These are phyloP conservation scores for Actinomucor elegans DNA, from an alignment of 371 early-diverging fungal genomes.

Conservation along the genomic window DNA sequence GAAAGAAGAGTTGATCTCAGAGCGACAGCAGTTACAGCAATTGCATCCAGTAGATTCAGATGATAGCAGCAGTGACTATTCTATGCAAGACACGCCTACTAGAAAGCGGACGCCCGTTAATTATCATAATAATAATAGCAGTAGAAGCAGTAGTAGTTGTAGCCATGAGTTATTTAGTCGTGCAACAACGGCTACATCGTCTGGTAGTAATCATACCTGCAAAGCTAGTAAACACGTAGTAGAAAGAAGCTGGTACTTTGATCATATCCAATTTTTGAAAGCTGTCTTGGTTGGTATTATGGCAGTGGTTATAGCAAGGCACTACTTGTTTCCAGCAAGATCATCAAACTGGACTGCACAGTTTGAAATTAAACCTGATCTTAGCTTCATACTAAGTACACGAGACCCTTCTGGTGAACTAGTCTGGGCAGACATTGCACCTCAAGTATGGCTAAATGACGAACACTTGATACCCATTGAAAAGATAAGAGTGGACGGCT, in stretches of 20 bases:
- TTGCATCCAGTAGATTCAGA: neutral
- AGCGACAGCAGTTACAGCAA: neutral
- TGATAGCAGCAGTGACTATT: neutral
- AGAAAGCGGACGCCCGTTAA: neutral
- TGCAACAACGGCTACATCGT: neutral
- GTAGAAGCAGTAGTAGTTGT: neutral
- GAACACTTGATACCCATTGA: neutral
- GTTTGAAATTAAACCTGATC: slow-evolving; percentile 6
- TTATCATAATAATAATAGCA: too few species aligned
- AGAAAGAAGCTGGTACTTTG: slow-evolving; percentile 1
- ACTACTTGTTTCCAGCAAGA: neutral
- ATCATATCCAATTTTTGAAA: neutral
- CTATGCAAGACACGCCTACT: too few species aligned
- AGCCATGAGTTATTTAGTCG: too few species aligned
- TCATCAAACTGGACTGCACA: slow-evolving; percentile 11
- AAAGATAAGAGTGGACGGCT: neutral
- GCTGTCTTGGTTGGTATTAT: neutral
- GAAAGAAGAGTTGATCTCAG: neutral
- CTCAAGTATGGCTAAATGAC: slow-evolving; percentile 18
- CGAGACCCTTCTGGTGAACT: neutral
- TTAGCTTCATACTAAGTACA: neutral
- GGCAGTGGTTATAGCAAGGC: neutral
- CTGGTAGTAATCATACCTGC: neutral
- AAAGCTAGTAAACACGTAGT: neutral
- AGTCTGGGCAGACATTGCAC: slow-evolving; percentile 8